Percentiles rank a stretch among this genome's conserved stretches.
Evolutionary conservation across 768 basidiomycete genomes (phyloP).

Genomic region (Lyophyllum decastes): DNA sequence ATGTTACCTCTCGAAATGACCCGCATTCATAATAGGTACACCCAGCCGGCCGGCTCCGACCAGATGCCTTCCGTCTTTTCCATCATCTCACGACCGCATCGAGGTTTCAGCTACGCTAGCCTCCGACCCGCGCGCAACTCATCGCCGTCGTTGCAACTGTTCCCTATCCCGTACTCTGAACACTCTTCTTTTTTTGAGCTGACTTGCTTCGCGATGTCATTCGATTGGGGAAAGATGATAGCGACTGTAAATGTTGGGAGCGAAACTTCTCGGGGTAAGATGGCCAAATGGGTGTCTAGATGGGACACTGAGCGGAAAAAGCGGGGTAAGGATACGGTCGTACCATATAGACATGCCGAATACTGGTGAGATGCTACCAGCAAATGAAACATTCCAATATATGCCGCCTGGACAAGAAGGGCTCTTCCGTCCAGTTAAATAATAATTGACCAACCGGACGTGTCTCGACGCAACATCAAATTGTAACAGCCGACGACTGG

Average conservation of each 20-base stretch:
- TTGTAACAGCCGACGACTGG: no score
- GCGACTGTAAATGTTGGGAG: slow-evolving; percentile 92
- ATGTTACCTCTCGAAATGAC: not conserved
- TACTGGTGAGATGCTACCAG: slow-evolving; percentile 41
- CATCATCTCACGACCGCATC: slow-evolving; percentile 67
- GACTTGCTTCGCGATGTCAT: slow-evolving; percentile 91
- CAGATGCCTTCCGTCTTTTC: slow-evolving; percentile 63
- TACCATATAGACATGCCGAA: slow-evolving; percentile 44
- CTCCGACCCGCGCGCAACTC: slow-evolving; percentile 74
- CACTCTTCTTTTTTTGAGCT: slow-evolving; percentile 96
- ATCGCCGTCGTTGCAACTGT: slow-evolving; percentile 67
- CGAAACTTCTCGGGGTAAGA: slow-evolving; percentile 74
- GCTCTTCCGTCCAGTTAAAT: no score
- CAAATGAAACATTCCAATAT: no score
- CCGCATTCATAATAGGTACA: slow-evolving; percentile 46
- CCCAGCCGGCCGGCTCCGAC: slow-evolving; percentile 64
- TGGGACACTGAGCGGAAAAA: slow-evolving; percentile 85
- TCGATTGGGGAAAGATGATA: slow-evolving; percentile 87
- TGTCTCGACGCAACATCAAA: no score
- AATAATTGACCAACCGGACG: no score
- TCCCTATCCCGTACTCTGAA: slow-evolving; percentile 91
- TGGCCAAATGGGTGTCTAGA: slow-evolving; percentile 84
- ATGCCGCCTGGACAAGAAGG: no score
- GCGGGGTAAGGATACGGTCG: slow-evolving; percentile 36
- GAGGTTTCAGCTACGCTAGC: slow-evolving; percentile 68